These are phyloP conservation scores for Blastomyces gilchristii DNA, from an alignment of 2,329 filamentous ascomycete genomes.

Conservation along the genomic window DNA sequence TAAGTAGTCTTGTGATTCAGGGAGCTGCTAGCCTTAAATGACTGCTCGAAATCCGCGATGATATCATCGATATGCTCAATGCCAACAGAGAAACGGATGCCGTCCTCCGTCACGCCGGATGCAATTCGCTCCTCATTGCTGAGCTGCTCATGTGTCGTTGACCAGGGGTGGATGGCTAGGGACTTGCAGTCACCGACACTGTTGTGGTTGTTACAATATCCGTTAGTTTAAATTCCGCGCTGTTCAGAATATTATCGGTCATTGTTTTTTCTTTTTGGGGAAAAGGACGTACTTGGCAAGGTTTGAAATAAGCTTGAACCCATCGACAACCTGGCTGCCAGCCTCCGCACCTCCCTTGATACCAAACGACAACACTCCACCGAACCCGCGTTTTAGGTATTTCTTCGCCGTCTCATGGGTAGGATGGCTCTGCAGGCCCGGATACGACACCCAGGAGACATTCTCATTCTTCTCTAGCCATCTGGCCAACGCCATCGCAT, in stretches of 20 bases:
- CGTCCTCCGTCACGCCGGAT: conserved; percentile 77
- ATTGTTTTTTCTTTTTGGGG: background rate
- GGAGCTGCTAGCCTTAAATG: conserved; percentile 53
- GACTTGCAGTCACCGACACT: conserved; percentile 89
- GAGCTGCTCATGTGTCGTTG: conserved; percentile 88
- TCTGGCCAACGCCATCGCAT: conserved; percentile 68
- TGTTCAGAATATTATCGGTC: no score
- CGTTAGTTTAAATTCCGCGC: background rate
- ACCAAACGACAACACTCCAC: conserved; percentile 84
- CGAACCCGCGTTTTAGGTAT: conserved; percentile 75
- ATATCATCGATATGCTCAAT: conserved; percentile 97
- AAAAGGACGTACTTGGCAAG: conserved; percentile 58
- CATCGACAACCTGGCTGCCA: conserved; percentile 87
- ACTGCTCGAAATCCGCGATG: conserved; percentile 88
- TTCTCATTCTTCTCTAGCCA: conserved; percentile 76
- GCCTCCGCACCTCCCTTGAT: conserved; percentile 79
- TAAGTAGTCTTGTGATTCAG: background rate
- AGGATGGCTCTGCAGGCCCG: conserved; percentile 70
- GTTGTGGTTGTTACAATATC: conserved; percentile 2
- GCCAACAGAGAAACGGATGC: conserved; percentile 90
- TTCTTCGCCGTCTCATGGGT: conserved; percentile 64
- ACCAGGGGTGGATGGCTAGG: conserved; percentile 88
- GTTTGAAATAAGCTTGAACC: conserved; percentile 91
- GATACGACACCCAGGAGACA: conserved; percentile 90
- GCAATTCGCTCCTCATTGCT: conserved; percentile 66